phyloP scores from a whole-genome alignment of 148 eudicot genomes.

The Spergularia marina region DNA sequence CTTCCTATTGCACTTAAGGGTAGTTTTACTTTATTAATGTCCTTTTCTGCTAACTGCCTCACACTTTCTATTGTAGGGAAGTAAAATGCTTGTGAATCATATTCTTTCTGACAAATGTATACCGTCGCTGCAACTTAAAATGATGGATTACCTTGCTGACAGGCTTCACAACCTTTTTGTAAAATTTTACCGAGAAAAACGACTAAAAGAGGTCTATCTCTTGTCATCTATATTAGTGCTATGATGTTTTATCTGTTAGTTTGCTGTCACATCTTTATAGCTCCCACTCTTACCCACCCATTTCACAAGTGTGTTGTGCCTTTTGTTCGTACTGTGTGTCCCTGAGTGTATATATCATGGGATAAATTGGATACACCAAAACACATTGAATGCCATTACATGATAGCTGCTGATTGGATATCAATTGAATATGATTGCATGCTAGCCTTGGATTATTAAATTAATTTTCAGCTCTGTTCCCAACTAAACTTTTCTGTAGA shows the following conservation, averaged over 20 bases:
- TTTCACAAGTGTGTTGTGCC: background rate
- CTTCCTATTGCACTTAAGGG: background rate
- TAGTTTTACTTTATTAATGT: background rate
- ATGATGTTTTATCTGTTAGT: background rate
- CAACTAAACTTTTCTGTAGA: background rate
- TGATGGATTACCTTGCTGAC: slow-evolving; percentile 53
- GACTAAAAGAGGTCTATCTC: slow-evolving; percentile 54
- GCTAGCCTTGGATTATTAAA: too few relatives aligned
- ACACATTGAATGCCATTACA: background rate
- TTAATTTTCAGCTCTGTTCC: background rate
- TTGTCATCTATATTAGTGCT: background rate
- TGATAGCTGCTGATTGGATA: background rate
- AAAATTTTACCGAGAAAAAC: slow-evolving; percentile 46
- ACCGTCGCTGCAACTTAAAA: slow-evolving; percentile 34
- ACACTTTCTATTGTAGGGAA: slow-evolving; percentile 48
- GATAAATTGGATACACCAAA: background rate
- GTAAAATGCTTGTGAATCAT: slow-evolving; percentile 40
- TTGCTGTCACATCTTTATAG: background rate
- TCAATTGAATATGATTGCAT: background rate
- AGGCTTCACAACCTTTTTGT: slow-evolving; percentile 64
- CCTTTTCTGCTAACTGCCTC: slow-evolving; percentile 19
- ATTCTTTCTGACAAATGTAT: slow-evolving; percentile 53
- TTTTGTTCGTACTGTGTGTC: background rate
- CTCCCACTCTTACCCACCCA: background rate
- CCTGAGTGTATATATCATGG: background rate